Evolutionary conservation across 805 yeast genomes (phyloP).

Genomic region (Lipomyces chichibuensis): DNA sequence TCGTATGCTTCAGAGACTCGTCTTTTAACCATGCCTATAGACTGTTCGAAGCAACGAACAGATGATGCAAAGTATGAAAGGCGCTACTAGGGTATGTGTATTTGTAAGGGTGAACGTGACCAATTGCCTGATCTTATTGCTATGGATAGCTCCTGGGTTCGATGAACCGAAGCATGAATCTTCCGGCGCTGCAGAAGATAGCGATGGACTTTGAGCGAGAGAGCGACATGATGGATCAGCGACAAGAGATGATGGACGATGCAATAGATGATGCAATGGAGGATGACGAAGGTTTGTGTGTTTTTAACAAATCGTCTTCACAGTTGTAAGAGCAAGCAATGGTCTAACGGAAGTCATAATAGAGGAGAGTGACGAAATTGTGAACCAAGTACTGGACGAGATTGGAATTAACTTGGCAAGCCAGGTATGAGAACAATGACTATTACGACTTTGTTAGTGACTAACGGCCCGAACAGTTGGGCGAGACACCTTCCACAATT

Average conservation of each 20-base stretch:
- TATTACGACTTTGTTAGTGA: not conserved
- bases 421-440: slow-evolving; percentile 39
- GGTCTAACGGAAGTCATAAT: not conserved
- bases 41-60: slow-evolving; percentile 90
- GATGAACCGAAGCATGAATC: slow-evolving; percentile 85
- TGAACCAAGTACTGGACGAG: slow-evolving; percentile 87
- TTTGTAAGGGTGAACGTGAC: not conserved
- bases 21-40: slow-evolving; percentile 11
- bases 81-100: slow-evolving; percentile 69
- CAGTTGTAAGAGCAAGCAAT: not conserved
- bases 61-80: slow-evolving; percentile 91
- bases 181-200: slow-evolving; percentile 82
- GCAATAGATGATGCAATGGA: slow-evolving; percentile 96
- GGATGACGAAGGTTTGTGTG: slow-evolving; percentile 61
- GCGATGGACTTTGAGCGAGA: slow-evolving; percentile 94
- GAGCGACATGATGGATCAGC: slow-evolving; percentile 95
- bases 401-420: slow-evolving; percentile 81
- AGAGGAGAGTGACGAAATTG: slow-evolving; percentile 44
- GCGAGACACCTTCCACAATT: slow-evolving; percentile 1
- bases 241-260: slow-evolving; percentile 98
- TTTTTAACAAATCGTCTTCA: not conserved
- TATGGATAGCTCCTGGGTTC: slow-evolving; percentile 54
- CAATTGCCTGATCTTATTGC: not conserved
- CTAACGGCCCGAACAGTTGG: not conserved
- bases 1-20: not conserved